Evolutionary conservation across 768 basidiomycete genomes (phyloP).

Genomic region (Suillus sp.): DNA sequence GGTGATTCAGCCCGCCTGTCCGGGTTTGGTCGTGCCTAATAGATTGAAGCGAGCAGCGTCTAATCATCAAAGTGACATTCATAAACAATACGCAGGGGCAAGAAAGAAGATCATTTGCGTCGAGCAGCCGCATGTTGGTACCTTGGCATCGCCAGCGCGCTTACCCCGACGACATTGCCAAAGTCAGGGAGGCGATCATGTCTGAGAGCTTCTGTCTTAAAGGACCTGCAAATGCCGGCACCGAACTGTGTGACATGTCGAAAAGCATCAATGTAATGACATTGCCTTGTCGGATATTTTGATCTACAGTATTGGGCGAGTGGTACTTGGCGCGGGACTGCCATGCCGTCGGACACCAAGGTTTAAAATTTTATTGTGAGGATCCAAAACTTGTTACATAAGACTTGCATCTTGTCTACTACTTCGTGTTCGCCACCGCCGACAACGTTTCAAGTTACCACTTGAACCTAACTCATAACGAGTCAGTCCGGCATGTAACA

Average conservation of each 20-base stretch:
- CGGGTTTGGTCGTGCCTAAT: not conserved
- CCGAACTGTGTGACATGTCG: not conserved
- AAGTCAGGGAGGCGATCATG: conserved; percentile 1
- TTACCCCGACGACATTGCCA: not conserved
- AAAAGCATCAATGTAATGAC: not conserved
- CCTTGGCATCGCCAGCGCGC: not conserved
- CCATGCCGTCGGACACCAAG: conserved; percentile 8
- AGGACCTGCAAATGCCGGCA: not conserved
- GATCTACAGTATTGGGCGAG: not conserved
- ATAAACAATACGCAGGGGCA: no score
- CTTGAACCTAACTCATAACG: not conserved
- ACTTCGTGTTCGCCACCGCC: not conserved
- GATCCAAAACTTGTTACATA: no score
- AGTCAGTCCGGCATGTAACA: not conserved
- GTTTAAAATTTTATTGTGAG: no score
- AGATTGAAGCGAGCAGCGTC: conserved; percentile 2
- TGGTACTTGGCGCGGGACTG: not conserved
- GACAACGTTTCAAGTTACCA: not conserved
- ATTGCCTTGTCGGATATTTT: not conserved
- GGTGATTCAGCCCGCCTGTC: not conserved
- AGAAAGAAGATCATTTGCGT: not conserved
- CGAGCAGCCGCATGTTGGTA: not conserved
- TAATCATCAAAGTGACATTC: not conserved
- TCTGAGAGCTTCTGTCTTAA: not conserved
- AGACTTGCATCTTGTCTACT: no score